A percentile compares a stretch with the other conserved stretches of the same genome.
Evolutionary conservation across 106 monocot species (phyloP).

Genomic region (Acorus gramineus): DNA sequence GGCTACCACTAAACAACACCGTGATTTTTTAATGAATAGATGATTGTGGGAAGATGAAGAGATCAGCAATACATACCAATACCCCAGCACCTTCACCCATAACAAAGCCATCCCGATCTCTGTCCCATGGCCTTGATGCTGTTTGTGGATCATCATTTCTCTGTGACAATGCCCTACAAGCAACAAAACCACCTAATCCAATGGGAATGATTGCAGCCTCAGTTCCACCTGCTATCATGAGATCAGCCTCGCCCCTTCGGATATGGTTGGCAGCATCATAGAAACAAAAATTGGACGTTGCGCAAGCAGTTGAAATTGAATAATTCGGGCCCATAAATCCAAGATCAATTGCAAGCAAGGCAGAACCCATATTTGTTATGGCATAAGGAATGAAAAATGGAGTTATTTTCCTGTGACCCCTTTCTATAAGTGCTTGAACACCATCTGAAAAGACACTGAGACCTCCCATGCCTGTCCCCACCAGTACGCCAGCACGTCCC

Average conservation of each 20-base stretch:
- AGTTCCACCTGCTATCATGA: slow-evolving; percentile 44
- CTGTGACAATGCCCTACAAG: slow-evolving; percentile 40
- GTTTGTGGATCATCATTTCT: slow-evolving; percentile 31
- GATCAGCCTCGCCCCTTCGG: slow-evolving; percentile 39
- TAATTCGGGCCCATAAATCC: slow-evolving; percentile 47
- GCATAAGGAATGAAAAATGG: slow-evolving; percentile 42
- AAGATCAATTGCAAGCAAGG: slow-evolving; percentile 32
- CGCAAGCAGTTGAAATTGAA: slow-evolving; percentile 48
- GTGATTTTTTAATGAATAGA: no score
- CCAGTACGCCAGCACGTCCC: slow-evolving; percentile 29
- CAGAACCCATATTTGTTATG: slow-evolving; percentile 41
- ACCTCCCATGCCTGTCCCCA: slow-evolving; percentile 45
- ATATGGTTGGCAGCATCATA: slow-evolving; percentile 59
- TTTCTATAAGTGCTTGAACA: slow-evolving; percentile 13
- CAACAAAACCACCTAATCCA: slow-evolving; percentile 33
- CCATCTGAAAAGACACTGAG: slow-evolving; percentile 18
- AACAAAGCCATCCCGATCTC: slow-evolving; percentile 35
- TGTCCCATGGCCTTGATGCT: slow-evolving; percentile 47
- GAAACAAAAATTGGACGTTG: slow-evolving; percentile 47
- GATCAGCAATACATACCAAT: slow-evolving; percentile 3
- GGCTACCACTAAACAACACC: no score
- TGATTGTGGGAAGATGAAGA: no score
- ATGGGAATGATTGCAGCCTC: slow-evolving; percentile 36
- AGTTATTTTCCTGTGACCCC: slow-evolving; percentile 22
- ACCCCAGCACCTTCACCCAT: slow-evolving; percentile 43